Conservation (phyloP, 2,329 filamentous ascomycete genomes). For the Aspergillus oerlinghausenensis region DNA sequence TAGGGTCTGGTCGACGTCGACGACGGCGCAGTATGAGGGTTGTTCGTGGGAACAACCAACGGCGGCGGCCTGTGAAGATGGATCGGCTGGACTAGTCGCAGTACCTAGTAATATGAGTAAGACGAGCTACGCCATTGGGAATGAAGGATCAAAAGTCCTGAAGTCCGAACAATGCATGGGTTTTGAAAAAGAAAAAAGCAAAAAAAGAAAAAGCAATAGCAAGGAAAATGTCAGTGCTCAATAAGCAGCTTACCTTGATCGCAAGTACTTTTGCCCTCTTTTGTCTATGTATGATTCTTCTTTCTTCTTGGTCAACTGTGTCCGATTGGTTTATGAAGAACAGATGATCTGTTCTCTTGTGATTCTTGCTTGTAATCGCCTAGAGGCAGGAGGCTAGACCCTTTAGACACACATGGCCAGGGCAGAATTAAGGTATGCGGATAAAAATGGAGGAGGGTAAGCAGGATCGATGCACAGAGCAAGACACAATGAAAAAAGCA, state of each 20-base stretch:
- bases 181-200: constrained; percentile 1
- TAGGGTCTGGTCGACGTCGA: not conserved
- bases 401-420: constrained; percentile 30
- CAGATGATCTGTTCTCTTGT: not conserved
- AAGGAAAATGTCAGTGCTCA: not conserved
- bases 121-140: not conserved
- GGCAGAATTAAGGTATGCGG: not conserved
- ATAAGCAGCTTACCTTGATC: not conserved
- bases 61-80: not conserved
- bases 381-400: constrained; percentile 27
- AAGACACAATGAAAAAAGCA: not conserved
- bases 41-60: not conserved
- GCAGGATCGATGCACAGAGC: constrained; percentile 6
- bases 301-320: not conserved
- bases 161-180: not conserved
- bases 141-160: not conserved
- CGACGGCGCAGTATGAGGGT: not conserved
- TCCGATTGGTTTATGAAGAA: not conserved
- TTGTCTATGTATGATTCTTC: not conserved
- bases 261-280: not conserved
- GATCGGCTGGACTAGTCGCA: not conserved
- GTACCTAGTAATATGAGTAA: not conserved
- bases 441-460: not conserved
- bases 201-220: constrained; percentile 4
- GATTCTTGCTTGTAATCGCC: constrained; percentile 1